phyloP scores from a whole-genome alignment of 2,329 filamentous ascomycete genomes.

The Colletotrichum viniferum region DNA sequence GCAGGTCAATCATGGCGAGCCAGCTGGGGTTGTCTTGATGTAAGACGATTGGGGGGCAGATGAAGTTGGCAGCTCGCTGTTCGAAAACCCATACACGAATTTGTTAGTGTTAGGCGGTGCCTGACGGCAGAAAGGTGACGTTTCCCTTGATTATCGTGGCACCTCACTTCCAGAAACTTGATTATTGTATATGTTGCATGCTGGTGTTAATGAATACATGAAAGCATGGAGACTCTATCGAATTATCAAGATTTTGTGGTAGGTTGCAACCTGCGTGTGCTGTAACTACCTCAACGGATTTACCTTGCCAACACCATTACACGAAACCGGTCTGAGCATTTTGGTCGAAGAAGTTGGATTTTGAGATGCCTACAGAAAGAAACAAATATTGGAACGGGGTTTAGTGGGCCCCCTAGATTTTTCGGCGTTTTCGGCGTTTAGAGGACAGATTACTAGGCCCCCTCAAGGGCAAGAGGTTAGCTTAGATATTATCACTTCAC shows the following conservation, averaged over 20 bases:
- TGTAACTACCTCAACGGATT: neutral
- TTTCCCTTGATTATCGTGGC: neutral
- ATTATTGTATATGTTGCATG: neutral
- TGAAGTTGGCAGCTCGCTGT: neutral
- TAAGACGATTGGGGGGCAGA: neutral
- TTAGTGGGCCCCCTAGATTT: too few relatives aligned
- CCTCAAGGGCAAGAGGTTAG: too few relatives aligned
- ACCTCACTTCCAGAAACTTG: neutral
- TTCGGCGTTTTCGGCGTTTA: too few relatives aligned
- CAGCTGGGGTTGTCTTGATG: neutral
- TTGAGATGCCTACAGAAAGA: neutral
- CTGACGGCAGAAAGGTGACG: neutral
- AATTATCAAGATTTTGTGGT: neutral
- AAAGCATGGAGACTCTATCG: neutral
- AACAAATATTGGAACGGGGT: too few relatives aligned
- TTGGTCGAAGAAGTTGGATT: neutral
- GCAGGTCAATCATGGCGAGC: neutral
- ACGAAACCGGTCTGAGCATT: neutral
- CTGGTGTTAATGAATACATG: neutral
- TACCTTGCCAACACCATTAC: too few relatives aligned
- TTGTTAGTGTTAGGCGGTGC: neutral
- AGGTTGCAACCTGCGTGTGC: neutral
- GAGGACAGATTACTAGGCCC: too few relatives aligned
- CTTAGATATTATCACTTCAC: too few relatives aligned
- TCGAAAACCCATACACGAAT: neutral